These are phyloP conservation scores for Monilinia vaccinii-corymbosi DNA, from an alignment of 2,329 filamentous ascomycete genomes.

Conservation along the genomic window DNA sequence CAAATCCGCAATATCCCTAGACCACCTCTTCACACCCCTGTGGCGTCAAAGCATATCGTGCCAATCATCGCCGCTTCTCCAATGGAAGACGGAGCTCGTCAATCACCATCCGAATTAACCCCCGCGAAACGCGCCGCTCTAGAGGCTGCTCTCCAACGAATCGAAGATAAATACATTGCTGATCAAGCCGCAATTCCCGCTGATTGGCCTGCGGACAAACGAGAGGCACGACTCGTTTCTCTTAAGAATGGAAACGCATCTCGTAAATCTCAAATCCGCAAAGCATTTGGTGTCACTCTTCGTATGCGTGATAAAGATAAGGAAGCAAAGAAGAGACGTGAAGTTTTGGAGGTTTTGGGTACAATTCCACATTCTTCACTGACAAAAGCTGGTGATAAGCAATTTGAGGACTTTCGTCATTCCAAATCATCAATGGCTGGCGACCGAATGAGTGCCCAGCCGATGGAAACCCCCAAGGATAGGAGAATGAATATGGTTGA, in stretches of 20 bases:
- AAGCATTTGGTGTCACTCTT: constrained; percentile 23
- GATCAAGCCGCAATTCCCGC: constrained; percentile 11
- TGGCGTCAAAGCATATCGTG: background rate
- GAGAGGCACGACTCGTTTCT: constrained; percentile 13
- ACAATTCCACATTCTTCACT: background rate
- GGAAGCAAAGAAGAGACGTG: constrained; percentile 8
- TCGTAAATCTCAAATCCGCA: constrained; percentile 24
- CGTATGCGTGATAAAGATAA: constrained; percentile 25
- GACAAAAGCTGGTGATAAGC: background rate
- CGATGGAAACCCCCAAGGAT: background rate
- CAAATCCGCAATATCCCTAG: constrained; percentile 1
- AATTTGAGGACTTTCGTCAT: background rate
- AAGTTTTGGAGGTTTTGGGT: background rate
- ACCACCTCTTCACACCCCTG: constrained; percentile 15
- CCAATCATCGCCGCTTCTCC: constrained; percentile 1
- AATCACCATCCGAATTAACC: constrained; percentile 20
- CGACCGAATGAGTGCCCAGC: background rate
- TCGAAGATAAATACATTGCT: constrained; percentile 14
- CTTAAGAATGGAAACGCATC: constrained; percentile 24
- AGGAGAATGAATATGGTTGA: constrained; percentile 1
- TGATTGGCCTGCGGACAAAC: constrained; percentile 7
- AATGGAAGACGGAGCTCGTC: constrained; percentile 8
- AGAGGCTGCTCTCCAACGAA: constrained; percentile 17
- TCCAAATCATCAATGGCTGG: background rate
- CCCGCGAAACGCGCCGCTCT: constrained; percentile 16